phyloP scores from a whole-genome alignment of 108 stramenopile species.

The Nitzschia inconspicua region DNA sequence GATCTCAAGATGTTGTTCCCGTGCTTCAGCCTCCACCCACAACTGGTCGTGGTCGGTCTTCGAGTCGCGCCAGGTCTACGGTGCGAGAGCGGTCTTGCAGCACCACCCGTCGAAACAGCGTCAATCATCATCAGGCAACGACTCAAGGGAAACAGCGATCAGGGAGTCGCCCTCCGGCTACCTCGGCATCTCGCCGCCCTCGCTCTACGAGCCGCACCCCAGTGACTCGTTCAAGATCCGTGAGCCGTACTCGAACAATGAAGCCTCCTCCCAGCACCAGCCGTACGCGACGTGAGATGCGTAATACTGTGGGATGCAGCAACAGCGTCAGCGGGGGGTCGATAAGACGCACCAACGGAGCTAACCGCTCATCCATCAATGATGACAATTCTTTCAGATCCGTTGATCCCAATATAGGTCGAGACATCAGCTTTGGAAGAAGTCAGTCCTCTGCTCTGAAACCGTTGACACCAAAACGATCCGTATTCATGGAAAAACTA shows the following conservation, averaged over 20 bases:
- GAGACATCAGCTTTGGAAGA: constrained; percentile 39
- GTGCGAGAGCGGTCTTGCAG: constrained; percentile 20
- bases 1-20: too few species aligned
- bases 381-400: constrained; percentile 7
- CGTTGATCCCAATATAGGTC: constrained; percentile 42
- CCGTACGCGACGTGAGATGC: constrained; percentile 23
- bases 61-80: constrained; percentile 13
- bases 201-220: constrained; percentile 25
- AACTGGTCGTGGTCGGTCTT: constrained; percentile 13
- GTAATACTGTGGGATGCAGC: not conserved
- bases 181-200: constrained; percentile 7
- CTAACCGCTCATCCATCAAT: not conserved
- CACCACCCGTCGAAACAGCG: not conserved
- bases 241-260: constrained; percentile 6
- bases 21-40: not conserved
- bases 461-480: constrained; percentile 4
- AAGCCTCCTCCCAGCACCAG: constrained; percentile 25
- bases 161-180: constrained; percentile 19
- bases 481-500: constrained; percentile 31
- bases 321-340: constrained; percentile 21
- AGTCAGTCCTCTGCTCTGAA: not conserved
- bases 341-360: not conserved
- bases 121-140: constrained; percentile 3
- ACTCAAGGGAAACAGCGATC: not conserved
- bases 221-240: constrained; percentile 1